Evolutionary conservation across 179 eudicot genomes (phyloP).

Genomic region (Beta macrorhiza): DNA sequence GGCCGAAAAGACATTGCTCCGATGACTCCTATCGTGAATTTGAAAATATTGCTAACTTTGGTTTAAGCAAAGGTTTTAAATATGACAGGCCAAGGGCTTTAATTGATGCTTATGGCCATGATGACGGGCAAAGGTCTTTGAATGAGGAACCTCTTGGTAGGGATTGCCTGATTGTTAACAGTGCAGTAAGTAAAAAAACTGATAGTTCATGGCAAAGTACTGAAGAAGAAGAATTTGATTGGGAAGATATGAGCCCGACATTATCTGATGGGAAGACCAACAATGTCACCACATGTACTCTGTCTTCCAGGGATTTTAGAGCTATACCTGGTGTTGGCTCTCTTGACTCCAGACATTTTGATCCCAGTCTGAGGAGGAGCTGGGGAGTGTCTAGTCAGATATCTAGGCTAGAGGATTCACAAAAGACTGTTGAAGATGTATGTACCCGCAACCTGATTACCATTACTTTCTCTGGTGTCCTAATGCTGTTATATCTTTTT

Average conservation of each 20-base stretch:
- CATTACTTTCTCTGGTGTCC: background rate
- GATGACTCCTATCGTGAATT: conserved; percentile 33
- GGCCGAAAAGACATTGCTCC: conserved; percentile 43
- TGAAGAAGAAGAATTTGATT: conserved; percentile 94
- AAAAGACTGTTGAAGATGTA: conserved; percentile 51
- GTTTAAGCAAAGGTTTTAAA: conserved; percentile 43
- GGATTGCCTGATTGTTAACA: conserved; percentile 38
- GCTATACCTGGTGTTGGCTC: conserved; percentile 39
- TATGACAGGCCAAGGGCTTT: conserved; percentile 82
- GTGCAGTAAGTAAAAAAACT: conserved; percentile 32
- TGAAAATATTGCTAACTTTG: conserved; percentile 36
- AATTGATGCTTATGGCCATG: conserved; percentile 94
- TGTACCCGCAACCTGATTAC: conserved; percentile 30
- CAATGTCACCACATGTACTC: conserved; percentile 36
- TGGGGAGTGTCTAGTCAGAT: conserved; percentile 36
- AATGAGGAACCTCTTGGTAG: conserved; percentile 38
- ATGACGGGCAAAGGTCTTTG: conserved; percentile 48
- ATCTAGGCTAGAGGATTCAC: conserved; percentile 33
- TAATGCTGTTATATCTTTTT: background rate
- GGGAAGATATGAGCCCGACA: conserved; percentile 84
- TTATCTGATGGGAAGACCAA: conserved; percentile 42
- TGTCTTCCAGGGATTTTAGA: conserved; percentile 37
- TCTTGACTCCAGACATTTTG: conserved; percentile 31
- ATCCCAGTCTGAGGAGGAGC: conserved; percentile 41
- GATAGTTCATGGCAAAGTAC: conserved; percentile 73